phyloP scores from a whole-genome alignment of 129 eudicot species.

The Calendula officinalis region DNA sequence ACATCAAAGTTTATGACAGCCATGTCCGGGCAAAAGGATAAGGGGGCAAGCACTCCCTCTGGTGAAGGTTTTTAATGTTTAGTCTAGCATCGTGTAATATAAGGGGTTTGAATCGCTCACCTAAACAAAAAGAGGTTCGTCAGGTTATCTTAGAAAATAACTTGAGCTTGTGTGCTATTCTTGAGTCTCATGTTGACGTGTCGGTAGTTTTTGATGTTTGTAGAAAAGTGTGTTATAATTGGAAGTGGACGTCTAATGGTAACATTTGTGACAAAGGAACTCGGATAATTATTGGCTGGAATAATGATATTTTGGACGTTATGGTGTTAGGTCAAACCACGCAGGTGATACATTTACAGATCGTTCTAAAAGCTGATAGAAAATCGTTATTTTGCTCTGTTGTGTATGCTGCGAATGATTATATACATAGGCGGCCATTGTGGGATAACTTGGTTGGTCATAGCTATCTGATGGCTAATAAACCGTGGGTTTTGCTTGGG shows the following conservation, averaged over 20 bases:
- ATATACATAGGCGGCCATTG: background rate
- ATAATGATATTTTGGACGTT: background rate
- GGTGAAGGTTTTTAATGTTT: background rate
- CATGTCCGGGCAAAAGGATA: background rate
- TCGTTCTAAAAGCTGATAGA: background rate
- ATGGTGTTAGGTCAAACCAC: background rate
- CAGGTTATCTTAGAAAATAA: background rate
- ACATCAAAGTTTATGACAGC: background rate
- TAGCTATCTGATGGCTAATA: background rate
- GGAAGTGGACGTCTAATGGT: constrained; percentile 1
- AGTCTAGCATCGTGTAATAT: background rate
- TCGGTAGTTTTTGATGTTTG: background rate
- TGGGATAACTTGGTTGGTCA: background rate
- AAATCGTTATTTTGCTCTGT: background rate
- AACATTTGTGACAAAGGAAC: background rate
- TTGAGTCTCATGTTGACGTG: background rate
- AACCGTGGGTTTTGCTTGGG: background rate
- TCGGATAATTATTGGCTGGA: background rate
- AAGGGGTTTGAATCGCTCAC: background rate
- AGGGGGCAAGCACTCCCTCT: background rate
- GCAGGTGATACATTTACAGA: background rate
- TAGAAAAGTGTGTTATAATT: background rate
- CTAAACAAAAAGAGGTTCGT: background rate
- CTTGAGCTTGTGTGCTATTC: background rate
- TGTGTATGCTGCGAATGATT: background rate